Percentiles rank a stretch among this genome's conserved stretches.
Evolutionary conservation across 2,329 filamentous ascomycete genomes (phyloP).

Genomic region (Exophiala viscosa): DNA sequence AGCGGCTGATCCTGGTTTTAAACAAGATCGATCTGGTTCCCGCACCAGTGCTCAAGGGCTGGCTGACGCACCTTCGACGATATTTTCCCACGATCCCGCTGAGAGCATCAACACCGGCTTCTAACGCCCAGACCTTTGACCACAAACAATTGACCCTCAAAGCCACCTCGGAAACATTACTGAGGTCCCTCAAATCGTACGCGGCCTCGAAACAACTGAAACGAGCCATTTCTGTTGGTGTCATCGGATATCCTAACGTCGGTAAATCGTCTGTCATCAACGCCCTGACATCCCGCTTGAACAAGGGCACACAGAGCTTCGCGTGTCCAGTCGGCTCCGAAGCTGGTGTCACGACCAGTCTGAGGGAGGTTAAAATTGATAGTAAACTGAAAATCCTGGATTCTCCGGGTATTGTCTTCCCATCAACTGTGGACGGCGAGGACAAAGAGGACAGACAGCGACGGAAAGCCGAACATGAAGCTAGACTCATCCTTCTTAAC

Average conservation of each 20-base stretch:
- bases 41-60: conserved; percentile 73
- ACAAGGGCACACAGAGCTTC: conserved; percentile 54
- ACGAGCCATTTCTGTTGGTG: conserved; percentile 82
- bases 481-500: conserved; percentile 81
- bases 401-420: conserved; percentile 92
- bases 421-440: conserved; percentile 53
- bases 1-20: conserved; percentile 83
- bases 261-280: conserved; percentile 98
- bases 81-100: conserved; percentile 91
- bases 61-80: conserved; percentile 78
- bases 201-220: conserved; percentile 80
- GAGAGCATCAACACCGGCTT: conserved; percentile 73
- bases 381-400: conserved; percentile 91
- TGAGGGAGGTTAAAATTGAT: conserved; percentile 89
- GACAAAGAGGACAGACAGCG: conserved; percentile 48
- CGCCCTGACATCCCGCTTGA: conserved; percentile 74
- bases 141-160: conserved; percentile 85
- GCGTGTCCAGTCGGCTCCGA: conserved; percentile 87
- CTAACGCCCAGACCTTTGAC: conserved; percentile 87
- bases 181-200: conserved; percentile 86
- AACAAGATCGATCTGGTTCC: conserved; percentile 96
- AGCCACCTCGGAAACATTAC: conserved; percentile 77
- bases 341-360: conserved; percentile 83
- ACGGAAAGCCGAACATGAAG: conserved; percentile 68
- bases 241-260: conserved; percentile 94